Conservation (phyloP, 2,329 filamentous ascomycete genomes). For the Alternaria hordeiaustralica region DNA sequence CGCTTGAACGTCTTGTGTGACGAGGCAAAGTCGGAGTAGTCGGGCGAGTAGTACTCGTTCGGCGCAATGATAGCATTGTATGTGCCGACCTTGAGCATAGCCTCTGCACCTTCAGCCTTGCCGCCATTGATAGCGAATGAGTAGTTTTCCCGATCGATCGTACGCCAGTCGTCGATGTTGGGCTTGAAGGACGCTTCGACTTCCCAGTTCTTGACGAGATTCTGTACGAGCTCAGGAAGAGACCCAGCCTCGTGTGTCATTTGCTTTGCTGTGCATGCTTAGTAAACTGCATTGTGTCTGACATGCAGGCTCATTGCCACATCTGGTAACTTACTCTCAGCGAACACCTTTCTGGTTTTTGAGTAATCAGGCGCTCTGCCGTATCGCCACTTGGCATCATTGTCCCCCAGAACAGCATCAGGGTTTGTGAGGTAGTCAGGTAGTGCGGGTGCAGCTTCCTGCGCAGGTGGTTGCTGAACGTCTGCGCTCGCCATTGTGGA, state of each 20-base stretch:
- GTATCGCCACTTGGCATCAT: constrained; percentile 65
- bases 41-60: constrained; percentile 69
- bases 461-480: constrained; percentile 29
- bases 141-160: constrained; percentile 66
- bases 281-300: neutral
- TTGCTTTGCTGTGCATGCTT: constrained; percentile 59
- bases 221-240: constrained; percentile 68
- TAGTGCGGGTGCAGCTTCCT: constrained; percentile 47
- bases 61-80: constrained; percentile 72
- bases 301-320: neutral
- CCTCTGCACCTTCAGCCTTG: constrained; percentile 62
- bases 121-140: constrained; percentile 69
- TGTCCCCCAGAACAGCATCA: constrained; percentile 64
- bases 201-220: constrained; percentile 77
- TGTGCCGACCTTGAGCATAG: constrained; percentile 72
- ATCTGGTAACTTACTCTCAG: constrained; percentile 57
- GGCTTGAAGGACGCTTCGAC: constrained; percentile 74
- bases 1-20: constrained; percentile 75
- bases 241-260: constrained; percentile 62
- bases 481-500: constrained; percentile 39
- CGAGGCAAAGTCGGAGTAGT: constrained; percentile 65
- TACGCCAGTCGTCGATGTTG: constrained; percentile 67
- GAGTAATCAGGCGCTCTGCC: constrained; percentile 68
- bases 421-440: constrained; percentile 67
- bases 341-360: constrained; percentile 66